These are phyloP conservation scores for Eragrostis tef DNA, from an alignment of 202 grass and related monocot genomes.

Conservation along the genomic window DNA sequence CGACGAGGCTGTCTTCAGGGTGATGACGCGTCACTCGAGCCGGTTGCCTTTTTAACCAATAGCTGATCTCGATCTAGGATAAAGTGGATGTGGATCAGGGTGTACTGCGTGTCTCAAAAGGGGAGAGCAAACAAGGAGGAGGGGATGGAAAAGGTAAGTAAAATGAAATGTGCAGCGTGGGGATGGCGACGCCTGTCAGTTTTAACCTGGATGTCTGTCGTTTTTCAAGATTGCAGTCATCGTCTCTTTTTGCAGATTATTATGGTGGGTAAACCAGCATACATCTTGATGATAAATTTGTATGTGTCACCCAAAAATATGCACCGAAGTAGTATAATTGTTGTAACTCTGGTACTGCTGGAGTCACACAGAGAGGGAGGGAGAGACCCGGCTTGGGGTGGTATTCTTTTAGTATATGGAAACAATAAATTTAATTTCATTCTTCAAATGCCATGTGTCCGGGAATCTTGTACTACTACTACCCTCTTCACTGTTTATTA, in stretches of 20 bases:
- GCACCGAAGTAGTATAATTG: too few species aligned
- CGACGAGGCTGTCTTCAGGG: neutral
- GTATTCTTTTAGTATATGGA: slow-evolving; percentile 71
- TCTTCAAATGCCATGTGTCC: slow-evolving; percentile 26
- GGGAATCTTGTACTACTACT: neutral
- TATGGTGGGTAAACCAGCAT: too few species aligned
- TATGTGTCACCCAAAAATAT: too few species aligned
- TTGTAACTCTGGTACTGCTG: too few species aligned
- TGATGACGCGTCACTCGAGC: neutral
- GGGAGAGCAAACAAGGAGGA: neutral
- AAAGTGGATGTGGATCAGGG: neutral
- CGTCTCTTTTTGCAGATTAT: neutral
- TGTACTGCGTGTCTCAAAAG: neutral
- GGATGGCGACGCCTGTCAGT: neutral
- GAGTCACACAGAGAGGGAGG: slow-evolving; percentile 12
- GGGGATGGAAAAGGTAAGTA: neutral
- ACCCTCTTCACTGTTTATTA: neutral
- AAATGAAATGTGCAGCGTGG: neutral
- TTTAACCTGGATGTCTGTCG: neutral
- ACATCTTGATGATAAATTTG: too few species aligned
- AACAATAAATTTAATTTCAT: slow-evolving; percentile 68
- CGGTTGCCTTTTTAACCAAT: too few species aligned
- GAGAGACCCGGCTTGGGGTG: slow-evolving; percentile 10
- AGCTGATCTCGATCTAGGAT: neutral
- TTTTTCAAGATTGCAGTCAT: neutral